Evolutionary conservation across 2,329 filamentous ascomycete species (phyloP), one percentile per base, ranked within the genome.

Genomic region (Phialemoniopsis sp.): DNA sequence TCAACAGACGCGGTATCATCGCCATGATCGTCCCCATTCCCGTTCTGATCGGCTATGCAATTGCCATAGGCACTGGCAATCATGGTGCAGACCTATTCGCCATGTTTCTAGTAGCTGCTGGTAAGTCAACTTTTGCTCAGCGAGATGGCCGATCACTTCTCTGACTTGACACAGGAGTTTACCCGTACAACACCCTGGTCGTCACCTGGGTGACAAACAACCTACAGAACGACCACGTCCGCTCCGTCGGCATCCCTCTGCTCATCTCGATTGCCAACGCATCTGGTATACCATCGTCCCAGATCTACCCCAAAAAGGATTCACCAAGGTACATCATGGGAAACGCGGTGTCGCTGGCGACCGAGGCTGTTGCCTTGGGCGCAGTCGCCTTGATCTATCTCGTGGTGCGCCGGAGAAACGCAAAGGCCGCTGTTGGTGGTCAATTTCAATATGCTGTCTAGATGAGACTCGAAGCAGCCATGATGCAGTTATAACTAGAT

Each of bases 251-350:
- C 6, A 29, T 41, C 26, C 42, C 42, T 16, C 32, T 38, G n/a
- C 38, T 41, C 28, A 32, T 35, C n/a, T 39, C 37, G 32, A 43
- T 43, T 16, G 41, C 37, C 16, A 43, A 43, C 31, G 19, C 36
- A 10, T 39, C 35, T 7, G 21, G 31, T 13, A 28, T 44, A 6
- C 32, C 41, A 14, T 41, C 42, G n/a, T 38, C 35, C 4, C 42
- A 44, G 30, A 38, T 44, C 5, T 44, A 44, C 30, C 42, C 42
- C n/a, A 41, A 21, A 14, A 17, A 33, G 18, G 38, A 44, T 13
- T 38, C 35, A n/a, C 42, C 42, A 10, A 38, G 42, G 8, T 44
- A 44, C 14, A 16, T 44, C 10, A 14, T 34, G 18, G 42, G 42
- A 4, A 44, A 44, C 15, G 38, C 42, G n/a, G 31, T 38, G 1